These are phyloP conservation scores for Lasiodiplodia hormozganensis DNA, from an alignment of 2,329 filamentous ascomycete species.

Conservation along the genomic window DNA sequence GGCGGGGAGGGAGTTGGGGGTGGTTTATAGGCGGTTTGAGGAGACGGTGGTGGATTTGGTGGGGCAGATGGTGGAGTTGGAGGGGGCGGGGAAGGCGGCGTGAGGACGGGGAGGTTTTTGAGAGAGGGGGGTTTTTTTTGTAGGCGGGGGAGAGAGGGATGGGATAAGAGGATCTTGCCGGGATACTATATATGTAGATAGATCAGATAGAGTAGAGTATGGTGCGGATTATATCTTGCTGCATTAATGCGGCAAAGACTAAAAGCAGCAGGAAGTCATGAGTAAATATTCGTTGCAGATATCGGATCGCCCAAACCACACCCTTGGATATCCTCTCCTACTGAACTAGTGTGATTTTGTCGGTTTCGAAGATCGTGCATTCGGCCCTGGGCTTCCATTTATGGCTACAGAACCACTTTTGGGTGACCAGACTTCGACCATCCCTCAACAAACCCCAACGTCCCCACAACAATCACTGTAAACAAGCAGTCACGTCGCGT, in stretches of 20 bases:
- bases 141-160: neutral
- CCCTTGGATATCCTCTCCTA: too few species aligned
- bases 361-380: neutral
- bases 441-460: neutral
- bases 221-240: neutral
- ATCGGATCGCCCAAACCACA: too few species aligned
- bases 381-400: neutral
- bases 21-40: conserved; percentile 46
- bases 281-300: too few species aligned
- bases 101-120: neutral
- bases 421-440: neutral
- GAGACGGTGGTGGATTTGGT: conserved; percentile 49
- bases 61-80: conserved; percentile 36
- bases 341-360: neutral
- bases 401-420: neutral
- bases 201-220: neutral
- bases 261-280: too few species aligned
- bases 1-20: conserved; percentile 49
- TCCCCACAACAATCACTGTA: neutral
- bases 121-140: neutral
- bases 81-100: conserved; percentile 29
- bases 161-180: neutral
- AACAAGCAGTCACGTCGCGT: neutral
- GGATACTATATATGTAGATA: neutral
- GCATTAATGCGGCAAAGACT: neutral